Evolutionary conservation across 805 yeast species (phyloP), one percentile per base, ranked within the genome.

Genomic region (Myxozyma mucilagina): DNA sequence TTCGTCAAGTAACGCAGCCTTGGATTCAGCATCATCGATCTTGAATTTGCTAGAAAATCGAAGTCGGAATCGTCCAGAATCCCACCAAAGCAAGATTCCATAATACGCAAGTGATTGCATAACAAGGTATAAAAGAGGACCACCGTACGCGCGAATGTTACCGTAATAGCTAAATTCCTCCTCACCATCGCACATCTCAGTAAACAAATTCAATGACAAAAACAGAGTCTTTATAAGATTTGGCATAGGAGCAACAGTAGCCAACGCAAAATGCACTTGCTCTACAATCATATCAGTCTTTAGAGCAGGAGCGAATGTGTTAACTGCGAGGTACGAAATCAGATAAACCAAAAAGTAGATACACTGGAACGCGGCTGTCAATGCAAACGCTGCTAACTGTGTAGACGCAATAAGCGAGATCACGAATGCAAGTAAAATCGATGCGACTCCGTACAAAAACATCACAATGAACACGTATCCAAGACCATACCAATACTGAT

Each of bases 331-430:
- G 57, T 71, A 69, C 0, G 73, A 74, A 54, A 73, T 67, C 54
- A 74, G 58, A 62, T 72, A 74, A 10, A 73, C 61, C 57, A 74
- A 55, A 55, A 74, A 70, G 53, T 68, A 71, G 18, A 67, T 59
- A 54, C 73, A 73, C 56, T 73, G 74, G 53, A 67, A 65, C 36
- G 74, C 74, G 7, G 76, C 76, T 2, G 72, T 69, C 32, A 71
- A 45, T 1, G 76, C 76, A 64, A 74, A 74, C 3, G 77, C 76
- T 3, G 86, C 74, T 32, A 74, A 60, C 48, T 73, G 74, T 5
- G 74, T 69, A 41, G 67, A 47, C 36, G 72, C 75, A 51, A 74
- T 48, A 41, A 73, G 65, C 36, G 76, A 74, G 11, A 74, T 47
- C 31, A 69, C 69, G 56, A 67, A 74, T 1, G 75, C 65, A 16